Evolutionary conservation across 2,329 filamentous ascomycete species (phyloP).

Genomic region (Pseudogymnoascus sp.): DNA sequence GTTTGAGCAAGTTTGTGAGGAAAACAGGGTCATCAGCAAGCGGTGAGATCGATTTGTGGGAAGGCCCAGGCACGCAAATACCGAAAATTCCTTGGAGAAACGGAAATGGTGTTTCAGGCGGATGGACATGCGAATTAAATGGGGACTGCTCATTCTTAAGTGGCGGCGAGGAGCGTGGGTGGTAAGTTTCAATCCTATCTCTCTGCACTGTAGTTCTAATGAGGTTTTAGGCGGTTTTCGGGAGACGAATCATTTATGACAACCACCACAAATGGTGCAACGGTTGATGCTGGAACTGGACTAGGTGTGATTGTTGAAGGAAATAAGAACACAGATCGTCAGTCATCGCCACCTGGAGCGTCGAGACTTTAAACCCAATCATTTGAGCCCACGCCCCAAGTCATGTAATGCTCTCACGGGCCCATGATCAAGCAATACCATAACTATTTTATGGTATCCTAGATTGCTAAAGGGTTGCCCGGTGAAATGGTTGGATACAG

Average conservation of each 20-base stretch:
- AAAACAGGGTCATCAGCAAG: conserved; percentile 31
- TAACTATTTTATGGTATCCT: background rate
- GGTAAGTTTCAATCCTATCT: conserved; percentile 46
- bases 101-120: conserved; percentile 59
- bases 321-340: conserved; percentile 15
- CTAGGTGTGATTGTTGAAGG: conserved; percentile 31
- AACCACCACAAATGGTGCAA: conserved; percentile 15
- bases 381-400: background rate
- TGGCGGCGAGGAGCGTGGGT: conserved; percentile 78
- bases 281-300: conserved; percentile 27
- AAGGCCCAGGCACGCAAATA: conserved; percentile 30
- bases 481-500: background rate
- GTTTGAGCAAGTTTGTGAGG: conserved; percentile 61
- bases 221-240: conserved; percentile 39
- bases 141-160: conserved; percentile 79
- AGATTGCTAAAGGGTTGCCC: background rate
- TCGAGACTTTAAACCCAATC: conserved; percentile 13
- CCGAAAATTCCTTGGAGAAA: conserved; percentile 46
- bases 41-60: conserved; percentile 34
- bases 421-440: background rate
- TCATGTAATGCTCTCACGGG: background rate
- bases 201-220: conserved; percentile 9
- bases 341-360: background rate
- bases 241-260: conserved; percentile 50
- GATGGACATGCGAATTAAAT: conserved; percentile 74